phyloP scores from a whole-genome alignment of 2,329 filamentous ascomycete species.

The Pseudocercospora musae region DNA sequence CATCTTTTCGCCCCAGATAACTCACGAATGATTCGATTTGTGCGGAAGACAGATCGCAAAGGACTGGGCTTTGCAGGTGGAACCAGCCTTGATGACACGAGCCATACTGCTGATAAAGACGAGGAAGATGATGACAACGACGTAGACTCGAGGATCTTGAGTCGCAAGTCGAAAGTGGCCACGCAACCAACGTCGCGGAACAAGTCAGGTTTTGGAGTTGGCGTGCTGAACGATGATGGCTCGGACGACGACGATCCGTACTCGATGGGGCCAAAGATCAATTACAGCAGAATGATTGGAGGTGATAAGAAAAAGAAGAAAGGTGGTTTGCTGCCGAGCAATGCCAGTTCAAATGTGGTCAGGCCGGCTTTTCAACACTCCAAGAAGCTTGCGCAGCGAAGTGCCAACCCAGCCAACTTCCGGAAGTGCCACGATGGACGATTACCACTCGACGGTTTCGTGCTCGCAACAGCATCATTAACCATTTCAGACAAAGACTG shows the following conservation, averaged over 20 bases:
- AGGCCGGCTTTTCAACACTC: conserved; percentile 71
- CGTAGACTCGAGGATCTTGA: conserved; percentile 32
- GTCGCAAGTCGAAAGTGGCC: conserved; percentile 31
- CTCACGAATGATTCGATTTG: conserved; percentile 63
- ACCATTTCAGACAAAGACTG: conserved; percentile 52
- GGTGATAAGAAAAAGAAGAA: conserved; percentile 78
- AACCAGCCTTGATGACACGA: conserved; percentile 45
- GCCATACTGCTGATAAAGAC: conserved; percentile 28
- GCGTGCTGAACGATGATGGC: conserved; percentile 84
- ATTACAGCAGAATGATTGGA: conserved; percentile 77
- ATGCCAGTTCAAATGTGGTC: conserved; percentile 17
- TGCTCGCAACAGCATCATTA: conserved; percentile 56
- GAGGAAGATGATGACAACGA: conserved; percentile 34
- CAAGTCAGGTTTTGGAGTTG: conserved; percentile 78
- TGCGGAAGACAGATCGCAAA: conserved; percentile 64
- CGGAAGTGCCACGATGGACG: conserved; percentile 80
- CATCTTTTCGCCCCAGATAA: conserved; percentile 87
- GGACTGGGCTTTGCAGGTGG: conserved; percentile 67
- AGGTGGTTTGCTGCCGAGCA: conserved; percentile 32
- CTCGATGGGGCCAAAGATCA: conserved; percentile 84
- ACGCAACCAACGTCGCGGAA: conserved; percentile 47
- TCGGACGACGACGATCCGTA: conserved; percentile 96
- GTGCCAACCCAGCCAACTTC: conserved; percentile 45
- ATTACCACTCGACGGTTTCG: conserved; percentile 74
- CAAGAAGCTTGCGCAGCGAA: conserved; percentile 50